Evolutionary conservation across 257 asterid species (phyloP).

Genomic region (Craterostigma plantagineum): DNA sequence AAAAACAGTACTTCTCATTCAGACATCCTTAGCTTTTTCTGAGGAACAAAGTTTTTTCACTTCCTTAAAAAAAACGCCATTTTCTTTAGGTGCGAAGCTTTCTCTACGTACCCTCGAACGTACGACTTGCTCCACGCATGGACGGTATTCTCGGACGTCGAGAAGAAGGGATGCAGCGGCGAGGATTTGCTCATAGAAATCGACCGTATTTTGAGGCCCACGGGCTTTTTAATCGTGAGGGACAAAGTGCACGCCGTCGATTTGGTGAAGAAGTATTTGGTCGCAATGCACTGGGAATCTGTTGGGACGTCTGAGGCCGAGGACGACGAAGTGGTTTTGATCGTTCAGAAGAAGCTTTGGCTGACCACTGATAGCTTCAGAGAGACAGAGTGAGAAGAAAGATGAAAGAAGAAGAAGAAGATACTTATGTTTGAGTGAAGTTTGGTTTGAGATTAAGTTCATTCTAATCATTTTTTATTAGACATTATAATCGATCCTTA

Average conservation of each 20-base stretch:
- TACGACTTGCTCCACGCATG: slow-evolving; percentile 87
- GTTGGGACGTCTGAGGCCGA: slow-evolving; percentile 40
- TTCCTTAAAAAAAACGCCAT: too few species aligned
- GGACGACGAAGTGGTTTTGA: slow-evolving; percentile 41
- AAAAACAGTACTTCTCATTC: too few species aligned
- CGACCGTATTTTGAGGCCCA: slow-evolving; percentile 88
- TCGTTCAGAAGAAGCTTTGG: slow-evolving; percentile 79
- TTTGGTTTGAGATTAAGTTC: too few species aligned
- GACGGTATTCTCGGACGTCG: slow-evolving; percentile 72
- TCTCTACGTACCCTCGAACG: slow-evolving; percentile 88
- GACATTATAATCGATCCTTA: too few species aligned
- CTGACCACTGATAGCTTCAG: slow-evolving; percentile 75
- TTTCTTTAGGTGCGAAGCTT: slow-evolving; percentile 94
- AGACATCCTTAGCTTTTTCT: too few species aligned
- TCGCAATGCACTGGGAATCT: slow-evolving; percentile 86
- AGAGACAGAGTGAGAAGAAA: slow-evolving; percentile 54
- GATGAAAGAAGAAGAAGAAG: too few species aligned
- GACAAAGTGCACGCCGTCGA: slow-evolving; percentile 65
- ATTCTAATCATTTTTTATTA: too few species aligned
- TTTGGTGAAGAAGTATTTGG: slow-evolving; percentile 56
- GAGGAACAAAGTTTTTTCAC: too few species aligned
- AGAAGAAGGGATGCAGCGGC: slow-evolving; percentile 85
- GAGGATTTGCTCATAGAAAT: slow-evolving; percentile 86
- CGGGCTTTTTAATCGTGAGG: slow-evolving; percentile 57
- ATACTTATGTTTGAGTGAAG: too few species aligned